A percentile compares a stretch with the other conserved stretches of the same genome.
phyloP scores from a whole-genome alignment of 331 rosid genomes.

The Quercus tomentella region DNA sequence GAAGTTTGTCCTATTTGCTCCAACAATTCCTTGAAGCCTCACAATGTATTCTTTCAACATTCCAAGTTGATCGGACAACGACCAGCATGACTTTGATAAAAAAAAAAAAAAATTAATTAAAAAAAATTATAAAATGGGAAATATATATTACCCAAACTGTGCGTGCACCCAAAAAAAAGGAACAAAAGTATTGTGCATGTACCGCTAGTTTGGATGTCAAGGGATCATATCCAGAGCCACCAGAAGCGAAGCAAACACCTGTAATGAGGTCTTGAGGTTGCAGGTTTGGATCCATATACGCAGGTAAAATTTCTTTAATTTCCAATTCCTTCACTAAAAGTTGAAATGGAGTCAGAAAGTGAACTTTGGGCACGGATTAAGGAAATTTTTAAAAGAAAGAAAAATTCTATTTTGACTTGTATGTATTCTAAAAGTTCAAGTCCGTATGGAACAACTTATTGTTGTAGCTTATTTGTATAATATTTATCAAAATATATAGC shows the following conservation, averaged over 20 bases:
- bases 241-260: slow-evolving; percentile 86
- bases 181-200: background rate
- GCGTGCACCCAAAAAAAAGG: background rate
- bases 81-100: slow-evolving; percentile 33
- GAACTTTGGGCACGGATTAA: background rate
- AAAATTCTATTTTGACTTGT: too few species aligned
- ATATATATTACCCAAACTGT: too few species aligned
- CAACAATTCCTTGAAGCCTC: slow-evolving; percentile 47
- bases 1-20: slow-evolving; percentile 44
- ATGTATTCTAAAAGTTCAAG: too few species aligned
- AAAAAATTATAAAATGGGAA: too few species aligned
- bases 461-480: too few species aligned
- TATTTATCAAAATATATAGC: too few species aligned
- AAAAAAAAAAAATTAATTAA: too few species aligned
- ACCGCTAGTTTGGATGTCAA: slow-evolving; percentile 60
- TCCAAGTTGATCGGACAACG: slow-evolving; percentile 38
- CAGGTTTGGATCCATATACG: slow-evolving; percentile 56
- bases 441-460: too few species aligned
- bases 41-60: slow-evolving; percentile 63
- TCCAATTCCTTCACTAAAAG: slow-evolving; percentile 58
- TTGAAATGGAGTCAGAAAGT: background rate
- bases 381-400: too few species aligned
- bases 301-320: slow-evolving; percentile 58
- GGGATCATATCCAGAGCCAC: slow-evolving; percentile 20
- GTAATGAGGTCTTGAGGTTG: slow-evolving; percentile 46